phyloP scores from a whole-genome alignment of 2,329 filamentous ascomycete genomes.

The Fusarium papillatum region DNA sequence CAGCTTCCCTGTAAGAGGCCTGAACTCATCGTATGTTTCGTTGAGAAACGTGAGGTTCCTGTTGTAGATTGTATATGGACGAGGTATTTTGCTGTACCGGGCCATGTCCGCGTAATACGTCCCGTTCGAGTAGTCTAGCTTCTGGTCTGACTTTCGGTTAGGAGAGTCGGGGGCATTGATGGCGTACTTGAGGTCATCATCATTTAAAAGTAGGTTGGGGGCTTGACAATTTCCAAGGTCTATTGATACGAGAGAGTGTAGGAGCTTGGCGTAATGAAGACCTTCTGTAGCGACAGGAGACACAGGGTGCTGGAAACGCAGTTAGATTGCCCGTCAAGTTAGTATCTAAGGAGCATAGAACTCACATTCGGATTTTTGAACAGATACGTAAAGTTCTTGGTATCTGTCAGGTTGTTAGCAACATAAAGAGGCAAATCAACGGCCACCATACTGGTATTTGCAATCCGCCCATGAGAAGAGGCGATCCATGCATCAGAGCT shows the following conservation, averaged over 20 bases:
- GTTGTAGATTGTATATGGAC: not conserved
- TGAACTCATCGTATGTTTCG: conserved; percentile 14
- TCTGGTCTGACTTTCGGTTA: conserved; percentile 5
- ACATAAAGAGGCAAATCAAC: not conserved
- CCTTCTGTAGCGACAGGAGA: conserved; percentile 2
- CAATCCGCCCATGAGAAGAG: conserved; percentile 1
- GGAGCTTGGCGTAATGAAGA: conserved; percentile 15
- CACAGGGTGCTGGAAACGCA: not conserved
- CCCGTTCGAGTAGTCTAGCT: not conserved
- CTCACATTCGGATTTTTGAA: not conserved
- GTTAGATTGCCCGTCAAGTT: too few relatives aligned
- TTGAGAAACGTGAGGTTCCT: conserved; percentile 7
- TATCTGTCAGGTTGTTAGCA: not conserved
- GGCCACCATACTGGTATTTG: not conserved
- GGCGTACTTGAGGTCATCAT: conserved; percentile 20
- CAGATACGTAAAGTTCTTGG: not conserved
- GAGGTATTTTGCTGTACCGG: conserved; percentile 13
- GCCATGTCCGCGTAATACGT: not conserved
- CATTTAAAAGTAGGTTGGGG: not conserved
- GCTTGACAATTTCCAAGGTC: conserved; percentile 21
- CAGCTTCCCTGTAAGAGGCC: not conserved
- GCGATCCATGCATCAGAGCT: conserved; percentile 5
- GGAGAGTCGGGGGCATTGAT: conserved; percentile 18
- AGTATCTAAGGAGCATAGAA: too few relatives aligned
- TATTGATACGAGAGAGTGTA: conserved; percentile 20